These are phyloP conservation scores for Thalia dealbata DNA, from an alignment of 176 grass and related monocot species.

Conservation along the genomic window DNA sequence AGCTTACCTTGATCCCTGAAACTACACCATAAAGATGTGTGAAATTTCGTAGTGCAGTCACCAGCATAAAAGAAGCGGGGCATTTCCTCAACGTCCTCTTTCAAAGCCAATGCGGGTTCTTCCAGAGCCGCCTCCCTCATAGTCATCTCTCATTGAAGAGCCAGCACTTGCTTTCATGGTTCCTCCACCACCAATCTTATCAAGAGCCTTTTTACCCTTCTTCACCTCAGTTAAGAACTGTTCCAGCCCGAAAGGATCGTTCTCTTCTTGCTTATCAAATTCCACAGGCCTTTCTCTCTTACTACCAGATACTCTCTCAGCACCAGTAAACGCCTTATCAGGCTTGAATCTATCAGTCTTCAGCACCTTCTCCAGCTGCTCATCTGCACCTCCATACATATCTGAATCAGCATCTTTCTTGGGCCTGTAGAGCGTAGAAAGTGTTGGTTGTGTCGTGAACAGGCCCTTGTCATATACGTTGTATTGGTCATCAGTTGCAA, in stretches of 20 bases:
- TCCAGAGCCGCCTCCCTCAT: constrained; percentile 74
- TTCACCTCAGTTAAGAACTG: constrained; percentile 97
- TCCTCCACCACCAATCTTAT: constrained; percentile 85
- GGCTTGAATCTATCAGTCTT: constrained; percentile 91
- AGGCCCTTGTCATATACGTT: constrained; percentile 88
- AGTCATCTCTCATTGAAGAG: constrained; percentile 76
- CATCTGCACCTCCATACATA: constrained; percentile 60
- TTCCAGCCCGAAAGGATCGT: constrained; percentile 80
- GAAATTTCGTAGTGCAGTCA: background rate
- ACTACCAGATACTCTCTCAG: constrained; percentile 36
- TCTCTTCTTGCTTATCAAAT: constrained; percentile 90
- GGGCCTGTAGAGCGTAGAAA: constrained; percentile 75
- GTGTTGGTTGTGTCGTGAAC: constrained; percentile 50
- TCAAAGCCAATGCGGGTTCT: constrained; percentile 80
- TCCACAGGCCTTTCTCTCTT: constrained; percentile 87
- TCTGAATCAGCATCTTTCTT: constrained; percentile 92
- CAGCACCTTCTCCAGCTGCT: constrained; percentile 80
- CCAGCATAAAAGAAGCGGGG: background rate
- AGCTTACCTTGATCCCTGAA: background rate
- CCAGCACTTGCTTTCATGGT: constrained; percentile 94
- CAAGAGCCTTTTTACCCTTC: constrained; percentile 89
- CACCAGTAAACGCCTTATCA: constrained; percentile 71
- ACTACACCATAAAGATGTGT: background rate
- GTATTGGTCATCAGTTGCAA: constrained; percentile 77
- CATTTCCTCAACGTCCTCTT: constrained; percentile 46